These are phyloP conservation scores for Penicillium malachiteum DNA, from an alignment of 495 filamentous ascomycete species.

Conservation along the genomic window DNA sequence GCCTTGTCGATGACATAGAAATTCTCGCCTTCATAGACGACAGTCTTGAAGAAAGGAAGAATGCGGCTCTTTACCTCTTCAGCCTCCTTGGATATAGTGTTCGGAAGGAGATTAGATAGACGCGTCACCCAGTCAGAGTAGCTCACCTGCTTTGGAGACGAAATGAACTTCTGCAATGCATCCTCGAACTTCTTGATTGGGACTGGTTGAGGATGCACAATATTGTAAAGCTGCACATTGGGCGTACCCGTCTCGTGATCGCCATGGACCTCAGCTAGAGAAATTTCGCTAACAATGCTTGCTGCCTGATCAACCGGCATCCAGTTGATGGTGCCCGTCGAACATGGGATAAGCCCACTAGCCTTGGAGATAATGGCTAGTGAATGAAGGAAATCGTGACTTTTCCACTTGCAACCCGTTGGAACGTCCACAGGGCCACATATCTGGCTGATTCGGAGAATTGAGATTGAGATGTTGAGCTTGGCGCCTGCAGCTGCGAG, in stretches of 20 bases:
- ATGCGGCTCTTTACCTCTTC: slow-evolving; percentile 17
- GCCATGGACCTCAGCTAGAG: slow-evolving; percentile 3
- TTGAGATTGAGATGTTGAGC: slow-evolving; percentile 38
- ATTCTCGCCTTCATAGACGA: slow-evolving; percentile 4
- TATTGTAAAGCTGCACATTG: slow-evolving; percentile 19
- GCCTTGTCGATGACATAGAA: slow-evolving; percentile 7
- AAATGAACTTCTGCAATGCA: slow-evolving; percentile 9
- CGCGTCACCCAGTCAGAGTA: slow-evolving; percentile 19
- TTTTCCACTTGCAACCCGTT: slow-evolving; percentile 23
- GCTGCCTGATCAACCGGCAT: slow-evolving; percentile 26
- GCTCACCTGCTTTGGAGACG: slow-evolving; percentile 10
- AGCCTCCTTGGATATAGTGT: slow-evolving; percentile 15
- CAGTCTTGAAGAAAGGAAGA: slow-evolving; percentile 16
- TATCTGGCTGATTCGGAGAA: slow-evolving; percentile 55
- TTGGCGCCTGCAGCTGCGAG: slow-evolving; percentile 43
- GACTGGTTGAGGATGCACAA: slow-evolving; percentile 21
- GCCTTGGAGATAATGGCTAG: slow-evolving; percentile 22
- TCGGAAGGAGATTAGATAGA: slow-evolving; percentile 7
- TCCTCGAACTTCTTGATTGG: slow-evolving; percentile 15
- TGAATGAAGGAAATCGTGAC: slow-evolving; percentile 24
- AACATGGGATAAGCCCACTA: slow-evolving; percentile 18
- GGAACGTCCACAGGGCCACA: slow-evolving; percentile 38
- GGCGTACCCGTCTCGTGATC: slow-evolving; percentile 6
- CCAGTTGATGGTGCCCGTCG: slow-evolving; percentile 23
- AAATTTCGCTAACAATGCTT: slow-evolving; percentile 17